A percentile compares a stretch with the other conserved stretches of the same genome.
These are phyloP conservation scores for Pleodorina starrii DNA, from an alignment of 139 green algal species.

Conservation along the genomic window DNA sequence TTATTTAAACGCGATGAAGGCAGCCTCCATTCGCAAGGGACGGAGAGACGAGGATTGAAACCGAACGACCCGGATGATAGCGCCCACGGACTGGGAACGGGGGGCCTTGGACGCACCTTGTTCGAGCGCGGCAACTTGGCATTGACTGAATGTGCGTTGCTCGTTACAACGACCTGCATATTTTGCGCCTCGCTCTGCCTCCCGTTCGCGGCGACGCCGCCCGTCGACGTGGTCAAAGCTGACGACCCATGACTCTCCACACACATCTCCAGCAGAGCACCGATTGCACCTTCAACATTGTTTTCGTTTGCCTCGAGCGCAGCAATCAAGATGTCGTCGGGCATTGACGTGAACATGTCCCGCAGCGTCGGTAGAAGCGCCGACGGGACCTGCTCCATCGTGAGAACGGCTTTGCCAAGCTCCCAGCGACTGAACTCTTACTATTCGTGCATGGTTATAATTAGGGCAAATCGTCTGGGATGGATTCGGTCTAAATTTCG, in stretches of 20 bases:
- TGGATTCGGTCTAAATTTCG: no score
- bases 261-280: not conserved
- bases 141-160: not conserved
- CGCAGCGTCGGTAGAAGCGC: not conserved
- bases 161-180: not conserved
- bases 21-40: no score
- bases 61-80: no score
- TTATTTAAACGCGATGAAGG: not conserved
- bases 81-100: no score
- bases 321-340: not conserved
- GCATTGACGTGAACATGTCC: slow-evolving; percentile 26
- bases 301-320: not conserved
- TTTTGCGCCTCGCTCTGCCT: not conserved
- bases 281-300: not conserved
- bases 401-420: no score
- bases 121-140: not conserved
- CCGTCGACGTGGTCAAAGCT: not conserved
- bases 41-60: no score
- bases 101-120: not conserved
- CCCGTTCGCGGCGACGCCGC: not conserved
- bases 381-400: no score
- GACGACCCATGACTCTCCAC: not conserved
- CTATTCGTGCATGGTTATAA: no score
- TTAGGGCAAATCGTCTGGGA: no score
- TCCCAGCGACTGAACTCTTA: no score